phyloP scores from a whole-genome alignment of 768 basidiomycete species.

The Jaapia argillacea region DNA sequence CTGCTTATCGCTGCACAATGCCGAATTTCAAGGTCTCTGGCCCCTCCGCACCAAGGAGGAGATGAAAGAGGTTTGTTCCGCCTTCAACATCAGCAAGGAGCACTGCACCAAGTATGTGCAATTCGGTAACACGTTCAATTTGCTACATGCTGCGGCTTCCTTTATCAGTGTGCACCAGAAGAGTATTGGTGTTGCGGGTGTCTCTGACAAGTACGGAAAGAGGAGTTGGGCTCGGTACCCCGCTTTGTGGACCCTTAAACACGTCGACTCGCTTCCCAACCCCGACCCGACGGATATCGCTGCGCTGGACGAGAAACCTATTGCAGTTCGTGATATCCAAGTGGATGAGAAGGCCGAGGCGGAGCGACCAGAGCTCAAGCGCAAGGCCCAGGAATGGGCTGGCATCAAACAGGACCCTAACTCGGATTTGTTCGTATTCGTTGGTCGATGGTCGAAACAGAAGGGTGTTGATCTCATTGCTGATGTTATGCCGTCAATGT shows the following conservation, averaged over 20 bases:
- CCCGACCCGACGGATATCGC: slow-evolving; percentile 94
- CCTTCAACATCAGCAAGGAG: slow-evolving; percentile 95
- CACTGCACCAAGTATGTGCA: slow-evolving; percentile 95
- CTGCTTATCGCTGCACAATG: slow-evolving; percentile 91
- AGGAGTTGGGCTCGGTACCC: slow-evolving; percentile 96
- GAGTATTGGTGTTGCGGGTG: slow-evolving; percentile 89
- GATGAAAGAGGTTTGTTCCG: slow-evolving; percentile 97
- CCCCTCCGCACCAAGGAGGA: slow-evolving; percentile 94
- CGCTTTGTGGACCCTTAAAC: slow-evolving; percentile 91
- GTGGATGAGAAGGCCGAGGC: slow-evolving; percentile 78
- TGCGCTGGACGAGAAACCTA: slow-evolving; percentile 74
- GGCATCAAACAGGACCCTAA: slow-evolving; percentile 85
- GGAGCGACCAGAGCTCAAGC: slow-evolving; percentile 84
- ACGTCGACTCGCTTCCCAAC: slow-evolving; percentile 92
- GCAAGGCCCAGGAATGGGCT: slow-evolving; percentile 94
- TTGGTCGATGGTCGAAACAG: slow-evolving; percentile 97
- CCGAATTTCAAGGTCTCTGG: slow-evolving; percentile 97
- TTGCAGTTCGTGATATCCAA: slow-evolving; percentile 59
- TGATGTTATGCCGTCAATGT: slow-evolving; percentile 88
- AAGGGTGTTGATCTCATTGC: slow-evolving; percentile 97
- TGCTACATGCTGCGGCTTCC: slow-evolving; percentile 87
- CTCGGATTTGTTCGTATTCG: slow-evolving; percentile 89
- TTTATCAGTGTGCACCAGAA: slow-evolving; percentile 92
- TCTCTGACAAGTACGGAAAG: slow-evolving; percentile 97
- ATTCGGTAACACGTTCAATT: slow-evolving; percentile 96